Percentiles rank a stretch among this genome's conserved stretches.
These are phyloP conservation scores for Ogataea parapolymorpha DNA, from an alignment of 805 yeast species.

Conservation along the genomic window DNA sequence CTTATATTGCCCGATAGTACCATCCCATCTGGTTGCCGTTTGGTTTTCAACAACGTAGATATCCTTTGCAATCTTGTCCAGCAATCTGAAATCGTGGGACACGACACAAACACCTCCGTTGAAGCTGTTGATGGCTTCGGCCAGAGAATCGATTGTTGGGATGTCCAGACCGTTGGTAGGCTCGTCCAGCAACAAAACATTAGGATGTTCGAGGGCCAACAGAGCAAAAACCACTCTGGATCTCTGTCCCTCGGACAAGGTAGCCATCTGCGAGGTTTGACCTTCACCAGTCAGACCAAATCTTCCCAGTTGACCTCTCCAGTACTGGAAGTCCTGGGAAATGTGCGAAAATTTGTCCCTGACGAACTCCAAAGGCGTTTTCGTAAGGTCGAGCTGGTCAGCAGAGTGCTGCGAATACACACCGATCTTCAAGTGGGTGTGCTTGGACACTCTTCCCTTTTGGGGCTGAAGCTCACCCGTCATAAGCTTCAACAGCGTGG, in stretches of 20 bases:
- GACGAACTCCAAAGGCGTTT: conserved; percentile 93
- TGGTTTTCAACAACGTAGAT: conserved; percentile 94
- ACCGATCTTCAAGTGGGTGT: conserved; percentile 96
- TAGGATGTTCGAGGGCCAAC: conserved; percentile 92
- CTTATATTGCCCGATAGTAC: conserved; percentile 86
- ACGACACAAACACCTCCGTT: conserved; percentile 98
- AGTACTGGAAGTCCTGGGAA: conserved; percentile 97
- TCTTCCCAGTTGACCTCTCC: conserved; percentile 97
- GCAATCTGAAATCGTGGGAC: conserved; percentile 96
- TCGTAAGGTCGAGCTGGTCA: conserved; percentile 94
- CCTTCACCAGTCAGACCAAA: conserved; percentile 98
- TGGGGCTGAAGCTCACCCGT: conserved; percentile 91
- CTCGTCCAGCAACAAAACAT: conserved; percentile 93
- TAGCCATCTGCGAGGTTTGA: conserved; percentile 98
- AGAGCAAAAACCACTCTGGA: conserved; percentile 97
- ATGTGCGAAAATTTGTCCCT: conserved; percentile 87
- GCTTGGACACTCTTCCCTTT: conserved; percentile 93
- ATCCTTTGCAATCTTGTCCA: conserved; percentile 96
- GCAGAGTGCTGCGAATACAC: conserved; percentile 99
- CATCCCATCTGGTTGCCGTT: conserved; percentile 96
- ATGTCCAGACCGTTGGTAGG: conserved; percentile 99
- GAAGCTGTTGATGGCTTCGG: conserved; percentile 90
- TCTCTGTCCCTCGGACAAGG: conserved; percentile 98
- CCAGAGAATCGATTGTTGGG: conserved; percentile 96
- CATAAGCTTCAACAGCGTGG: conserved; percentile 92